These are phyloP conservation scores for Eucalyptus sideroxylon DNA, from an alignment of 345 rosid genomes.

Conservation along the genomic window DNA sequence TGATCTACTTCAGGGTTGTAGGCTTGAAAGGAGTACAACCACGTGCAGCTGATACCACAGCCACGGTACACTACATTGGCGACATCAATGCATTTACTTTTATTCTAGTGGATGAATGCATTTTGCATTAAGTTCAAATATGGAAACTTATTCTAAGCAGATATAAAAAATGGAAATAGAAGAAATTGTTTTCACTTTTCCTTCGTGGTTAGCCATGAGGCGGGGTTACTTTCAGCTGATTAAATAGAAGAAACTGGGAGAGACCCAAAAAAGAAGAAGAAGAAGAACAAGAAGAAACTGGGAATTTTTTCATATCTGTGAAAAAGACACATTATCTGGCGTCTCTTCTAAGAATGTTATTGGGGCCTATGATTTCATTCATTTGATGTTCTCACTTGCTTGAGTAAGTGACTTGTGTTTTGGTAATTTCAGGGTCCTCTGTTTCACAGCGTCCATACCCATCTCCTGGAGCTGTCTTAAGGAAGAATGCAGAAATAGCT, in stretches of 20 bases:
- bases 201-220: neutral
- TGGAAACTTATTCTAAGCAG: neutral
- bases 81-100: neutral
- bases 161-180: neutral
- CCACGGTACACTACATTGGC: constrained; percentile 36
- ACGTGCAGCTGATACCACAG: constrained; percentile 98
- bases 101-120: neutral
- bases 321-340: neutral
- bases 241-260: neutral
- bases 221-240: neutral
- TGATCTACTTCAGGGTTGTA: constrained; percentile 61
- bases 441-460: constrained; percentile 96
- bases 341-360: neutral
- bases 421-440: constrained; percentile 76
- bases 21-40: constrained; percentile 99
- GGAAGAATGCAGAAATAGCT: constrained; percentile 86
- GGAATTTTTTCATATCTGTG: neutral
- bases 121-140: neutral
- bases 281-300: neutral
- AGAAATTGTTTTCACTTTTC: neutral
- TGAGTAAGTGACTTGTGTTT: neutral
- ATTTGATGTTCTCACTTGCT: neutral
- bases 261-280: too few species aligned
- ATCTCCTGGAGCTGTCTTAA: constrained; percentile 95
- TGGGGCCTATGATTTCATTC: neutral